These are phyloP conservation scores for Rhododendron griersonianum DNA, from an alignment of 148 eudicot genomes.

Conservation along the genomic window DNA sequence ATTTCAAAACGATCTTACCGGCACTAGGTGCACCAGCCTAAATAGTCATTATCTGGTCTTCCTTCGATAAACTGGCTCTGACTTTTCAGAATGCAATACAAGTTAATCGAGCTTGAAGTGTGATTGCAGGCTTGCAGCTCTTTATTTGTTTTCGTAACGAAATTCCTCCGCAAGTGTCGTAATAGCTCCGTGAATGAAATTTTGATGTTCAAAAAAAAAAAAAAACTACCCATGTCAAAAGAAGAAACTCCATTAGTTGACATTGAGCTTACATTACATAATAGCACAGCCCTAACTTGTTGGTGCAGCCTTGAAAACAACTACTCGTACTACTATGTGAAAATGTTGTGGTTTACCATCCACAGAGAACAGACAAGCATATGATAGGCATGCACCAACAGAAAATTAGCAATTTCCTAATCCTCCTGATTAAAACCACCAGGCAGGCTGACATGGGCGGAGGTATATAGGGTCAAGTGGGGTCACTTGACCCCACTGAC, in stretches of 20 bases:
- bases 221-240: too few species aligned
- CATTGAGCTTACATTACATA: not conserved
- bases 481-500: too few species aligned
- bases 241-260: not conserved
- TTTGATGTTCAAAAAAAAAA: too few species aligned
- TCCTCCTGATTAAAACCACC: not conserved
- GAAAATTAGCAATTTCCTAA: not conserved
- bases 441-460: constrained; percentile 5
- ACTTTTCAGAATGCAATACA: too few species aligned
- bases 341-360: not conserved
- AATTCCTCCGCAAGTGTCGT: too few species aligned
- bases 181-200: too few species aligned
- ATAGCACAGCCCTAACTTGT: not conserved
- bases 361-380: not conserved
- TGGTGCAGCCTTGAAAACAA: not conserved
- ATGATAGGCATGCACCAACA: not conserved
- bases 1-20: not conserved
- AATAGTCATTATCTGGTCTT: too few species aligned
- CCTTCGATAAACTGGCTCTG: too few species aligned
- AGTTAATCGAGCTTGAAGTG: not conserved
- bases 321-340: not conserved
- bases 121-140: too few species aligned
- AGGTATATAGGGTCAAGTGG: too few species aligned
- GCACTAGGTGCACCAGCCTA: too few species aligned
- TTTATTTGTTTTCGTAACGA: too few species aligned